Conservation (phyloP, 2,329 filamentous ascomycete genomes). For the Colletotrichum euphorbiae region DNA sequence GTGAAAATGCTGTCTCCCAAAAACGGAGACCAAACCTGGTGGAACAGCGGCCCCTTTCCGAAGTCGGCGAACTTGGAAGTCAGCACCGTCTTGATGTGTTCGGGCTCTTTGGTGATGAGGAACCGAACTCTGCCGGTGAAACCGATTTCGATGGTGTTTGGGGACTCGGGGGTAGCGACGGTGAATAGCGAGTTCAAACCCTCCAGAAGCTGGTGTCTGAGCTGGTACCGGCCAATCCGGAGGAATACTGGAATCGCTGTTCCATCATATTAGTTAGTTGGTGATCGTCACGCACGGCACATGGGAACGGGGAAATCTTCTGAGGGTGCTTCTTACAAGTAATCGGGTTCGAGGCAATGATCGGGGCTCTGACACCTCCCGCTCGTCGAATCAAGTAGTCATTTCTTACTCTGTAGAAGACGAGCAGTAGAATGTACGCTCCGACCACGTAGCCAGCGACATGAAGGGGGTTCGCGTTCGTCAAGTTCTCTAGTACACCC, state of each 20-base stretch:
- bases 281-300: not conserved
- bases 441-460: slow-evolving; percentile 26
- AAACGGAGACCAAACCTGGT: slow-evolving; percentile 57
- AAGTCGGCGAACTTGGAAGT: slow-evolving; percentile 68
- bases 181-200: slow-evolving; percentile 48
- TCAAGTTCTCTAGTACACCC: slow-evolving; percentile 29
- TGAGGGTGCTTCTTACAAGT: slow-evolving; percentile 19
- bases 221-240: slow-evolving; percentile 30
- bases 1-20: slow-evolving; percentile 69
- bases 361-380: slow-evolving; percentile 38
- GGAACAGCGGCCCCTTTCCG: slow-evolving; percentile 58
- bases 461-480: slow-evolving; percentile 23
- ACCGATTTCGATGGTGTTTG: slow-evolving; percentile 52
- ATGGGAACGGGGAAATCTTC: not conserved
- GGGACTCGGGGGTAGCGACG: slow-evolving; percentile 46
- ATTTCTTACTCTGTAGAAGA: slow-evolving; percentile 21
- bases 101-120: slow-evolving; percentile 63
- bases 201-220: slow-evolving; percentile 47
- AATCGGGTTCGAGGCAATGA: slow-evolving; percentile 39
- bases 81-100: slow-evolving; percentile 58
- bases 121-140: slow-evolving; percentile 49
- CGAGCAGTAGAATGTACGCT: slow-evolving; percentile 20
- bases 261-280: not conserved
- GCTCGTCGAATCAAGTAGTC: slow-evolving; percentile 27
- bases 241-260: slow-evolving; percentile 38